Evolutionary conservation across 106 monocot genomes (phyloP).

Genomic region (Chionographis japonica): DNA sequence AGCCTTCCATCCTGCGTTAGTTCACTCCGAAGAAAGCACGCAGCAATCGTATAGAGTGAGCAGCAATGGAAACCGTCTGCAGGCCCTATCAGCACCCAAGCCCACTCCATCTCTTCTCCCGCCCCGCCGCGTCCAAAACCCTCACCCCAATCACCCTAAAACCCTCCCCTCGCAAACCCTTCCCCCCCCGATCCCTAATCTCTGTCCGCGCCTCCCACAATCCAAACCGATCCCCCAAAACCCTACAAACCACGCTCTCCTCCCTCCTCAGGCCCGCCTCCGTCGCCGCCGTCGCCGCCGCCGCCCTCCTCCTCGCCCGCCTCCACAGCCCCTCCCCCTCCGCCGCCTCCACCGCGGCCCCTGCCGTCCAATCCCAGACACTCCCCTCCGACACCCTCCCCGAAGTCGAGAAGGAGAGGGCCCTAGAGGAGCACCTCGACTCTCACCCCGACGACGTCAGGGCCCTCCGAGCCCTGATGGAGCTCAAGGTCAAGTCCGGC

Average conservation of each 20-base stretch:
- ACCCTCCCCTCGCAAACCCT: too few species aligned
- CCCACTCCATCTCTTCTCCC: background rate
- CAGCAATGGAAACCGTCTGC: too few species aligned
- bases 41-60: too few species aligned
- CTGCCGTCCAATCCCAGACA: background rate
- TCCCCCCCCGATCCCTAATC: too few species aligned
- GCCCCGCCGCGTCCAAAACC: slow-evolving; percentile 4
- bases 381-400: slow-evolving; percentile 13
- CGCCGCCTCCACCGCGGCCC: slow-evolving; percentile 7
- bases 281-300: slow-evolving; percentile 19
- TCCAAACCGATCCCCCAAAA: background rate
- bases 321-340: slow-evolving; percentile 18
- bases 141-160: too few species aligned
- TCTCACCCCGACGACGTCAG: slow-evolving; percentile 24
- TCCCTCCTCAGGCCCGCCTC: slow-evolving; percentile 30
- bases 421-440: slow-evolving; percentile 37
- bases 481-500: slow-evolving; percentile 45
- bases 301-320: slow-evolving; percentile 22
- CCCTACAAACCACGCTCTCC: background rate
- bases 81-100: background rate
- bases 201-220: too few species aligned
- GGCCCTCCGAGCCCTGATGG: slow-evolving; percentile 56
- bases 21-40: too few species aligned
- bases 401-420: slow-evolving; percentile 25
- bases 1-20: too few species aligned